Evolutionary conservation across 2,329 filamentous ascomycete genomes (phyloP).

Genomic region (Metarhizium sp.): DNA sequence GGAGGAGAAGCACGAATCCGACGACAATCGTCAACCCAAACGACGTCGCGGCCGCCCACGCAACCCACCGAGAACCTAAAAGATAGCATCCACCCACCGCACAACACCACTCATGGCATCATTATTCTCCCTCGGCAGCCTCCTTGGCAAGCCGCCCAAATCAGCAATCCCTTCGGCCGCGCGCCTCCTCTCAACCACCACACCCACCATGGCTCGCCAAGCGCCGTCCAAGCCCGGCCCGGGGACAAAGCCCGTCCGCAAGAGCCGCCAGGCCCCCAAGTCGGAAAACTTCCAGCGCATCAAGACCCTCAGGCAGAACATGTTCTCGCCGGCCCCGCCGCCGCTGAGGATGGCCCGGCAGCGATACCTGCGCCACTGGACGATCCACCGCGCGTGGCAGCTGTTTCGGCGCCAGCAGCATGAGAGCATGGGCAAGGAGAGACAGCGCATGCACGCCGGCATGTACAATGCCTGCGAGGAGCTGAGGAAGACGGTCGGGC

Average conservation of each 20-base stretch:
- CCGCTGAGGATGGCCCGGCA: conserved; percentile 85
- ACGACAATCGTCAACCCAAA: background rate
- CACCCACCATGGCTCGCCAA: conserved; percentile 20
- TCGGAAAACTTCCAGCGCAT: conserved; percentile 34
- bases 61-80: conserved; percentile 1
- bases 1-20: too few species aligned
- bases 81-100: background rate
- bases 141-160: conserved; percentile 18
- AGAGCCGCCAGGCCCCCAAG: conserved; percentile 19
- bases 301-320: conserved; percentile 34
- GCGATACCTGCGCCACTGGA: conserved; percentile 91
- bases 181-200: conserved; percentile 22
- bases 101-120: conserved; percentile 15
- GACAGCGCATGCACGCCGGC: conserved; percentile 69
- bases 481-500: conserved; percentile 52
- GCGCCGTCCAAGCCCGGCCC: conserved; percentile 16
- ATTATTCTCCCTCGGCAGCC: conserved; percentile 19
- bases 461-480: conserved; percentile 85
- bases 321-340: conserved; percentile 42
- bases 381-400: conserved; percentile 93
- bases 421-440: conserved; percentile 54
- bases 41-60: background rate
- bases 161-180: conserved; percentile 5
- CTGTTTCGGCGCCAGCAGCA: conserved; percentile 65
- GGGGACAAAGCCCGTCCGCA: conserved; percentile 16